Evolutionary conservation across 192 early-diverging fungal species (phyloP).

Genomic region (Diversispora eburnea): DNA sequence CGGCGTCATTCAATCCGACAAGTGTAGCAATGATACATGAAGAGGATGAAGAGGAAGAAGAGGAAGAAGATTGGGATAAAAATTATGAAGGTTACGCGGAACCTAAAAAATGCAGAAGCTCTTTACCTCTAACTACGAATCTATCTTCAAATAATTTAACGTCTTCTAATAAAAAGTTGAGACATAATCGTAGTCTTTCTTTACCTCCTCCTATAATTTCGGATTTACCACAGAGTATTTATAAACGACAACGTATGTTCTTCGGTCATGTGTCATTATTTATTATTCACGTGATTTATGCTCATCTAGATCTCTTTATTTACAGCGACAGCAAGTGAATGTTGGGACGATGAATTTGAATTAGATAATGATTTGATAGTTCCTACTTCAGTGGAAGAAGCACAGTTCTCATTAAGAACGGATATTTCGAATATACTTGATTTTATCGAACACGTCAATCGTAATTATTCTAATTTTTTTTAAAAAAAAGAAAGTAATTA

Average conservation of each 20-base stretch:
- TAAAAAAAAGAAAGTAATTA: background rate
- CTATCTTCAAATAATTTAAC: constrained; percentile 21
- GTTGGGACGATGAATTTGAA: constrained; percentile 46
- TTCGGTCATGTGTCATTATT: constrained; percentile 18
- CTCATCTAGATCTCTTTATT: constrained; percentile 25
- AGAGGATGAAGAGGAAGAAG: constrained; percentile 40
- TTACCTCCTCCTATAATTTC: background rate
- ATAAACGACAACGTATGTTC: constrained; percentile 22
- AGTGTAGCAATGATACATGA: constrained; percentile 10
- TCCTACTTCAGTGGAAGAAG: constrained; percentile 36
- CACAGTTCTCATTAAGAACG: constrained; percentile 38
- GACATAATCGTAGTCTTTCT: background rate
- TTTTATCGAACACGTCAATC: constrained; percentile 38
- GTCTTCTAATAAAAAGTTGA: constrained; percentile 10
- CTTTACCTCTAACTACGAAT: constrained; percentile 22
- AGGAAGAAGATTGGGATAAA: constrained; percentile 37
- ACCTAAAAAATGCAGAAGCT: constrained; percentile 3
- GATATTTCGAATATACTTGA: constrained; percentile 41
- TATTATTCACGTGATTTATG: constrained; percentile 3
- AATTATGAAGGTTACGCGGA: constrained; percentile 25
- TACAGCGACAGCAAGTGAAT: constrained; percentile 34
- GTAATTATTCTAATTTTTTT: constrained; percentile 24
- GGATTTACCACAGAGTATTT: constrained; percentile 8
- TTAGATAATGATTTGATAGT: constrained; percentile 38
- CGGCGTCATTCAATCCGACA: background rate